A percentile compares a stretch with the other conserved stretches of the same genome.
phyloP scores from a whole-genome alignment of 2,329 filamentous ascomycete species.

The Ceratocystis eucalypticola region DNA sequence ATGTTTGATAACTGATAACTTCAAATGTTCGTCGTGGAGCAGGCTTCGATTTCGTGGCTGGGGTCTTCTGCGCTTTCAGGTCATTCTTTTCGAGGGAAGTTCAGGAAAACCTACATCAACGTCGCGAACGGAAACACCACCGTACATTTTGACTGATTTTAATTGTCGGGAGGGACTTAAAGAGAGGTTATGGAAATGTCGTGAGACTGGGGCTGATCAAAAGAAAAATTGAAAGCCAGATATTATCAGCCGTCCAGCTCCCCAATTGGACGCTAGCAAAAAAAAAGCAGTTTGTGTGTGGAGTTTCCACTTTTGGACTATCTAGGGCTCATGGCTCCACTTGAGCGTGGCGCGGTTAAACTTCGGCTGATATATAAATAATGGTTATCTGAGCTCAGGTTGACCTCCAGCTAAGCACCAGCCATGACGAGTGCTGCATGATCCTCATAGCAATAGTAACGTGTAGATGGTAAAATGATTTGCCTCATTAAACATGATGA shows the following conservation, averaged over 20 bases:
- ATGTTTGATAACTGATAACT: background rate
- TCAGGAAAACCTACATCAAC: slow-evolving; percentile 54
- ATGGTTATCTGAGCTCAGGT: background rate
- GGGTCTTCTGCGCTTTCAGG: slow-evolving; percentile 19
- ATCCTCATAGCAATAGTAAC: background rate
- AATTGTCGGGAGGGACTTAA: slow-evolving; percentile 21
- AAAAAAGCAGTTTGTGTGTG: slow-evolving; percentile 11
- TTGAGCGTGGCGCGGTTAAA: slow-evolving; percentile 8
- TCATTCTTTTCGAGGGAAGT: slow-evolving; percentile 12
- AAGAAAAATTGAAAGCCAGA: slow-evolving; percentile 2
- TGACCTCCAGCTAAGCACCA: too few relatives aligned
- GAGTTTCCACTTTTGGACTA: background rate
- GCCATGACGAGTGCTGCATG: too few relatives aligned
- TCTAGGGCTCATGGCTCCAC: slow-evolving; percentile 14
- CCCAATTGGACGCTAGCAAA: background rate
- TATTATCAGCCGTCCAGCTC: slow-evolving; percentile 11
- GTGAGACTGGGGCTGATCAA: slow-evolving; percentile 10
- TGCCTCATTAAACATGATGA: background rate
- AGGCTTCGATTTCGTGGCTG: slow-evolving; percentile 5
- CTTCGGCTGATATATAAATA: background rate
- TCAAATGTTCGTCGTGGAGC: slow-evolving; percentile 5
- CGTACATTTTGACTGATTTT: slow-evolving; percentile 57
- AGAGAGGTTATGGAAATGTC: slow-evolving; percentile 13
- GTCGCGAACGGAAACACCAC: slow-evolving; percentile 71
- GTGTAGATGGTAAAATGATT: background rate